Conservation (phyloP, 2,329 filamentous ascomycete species). For the Periconia digitata region DNA sequence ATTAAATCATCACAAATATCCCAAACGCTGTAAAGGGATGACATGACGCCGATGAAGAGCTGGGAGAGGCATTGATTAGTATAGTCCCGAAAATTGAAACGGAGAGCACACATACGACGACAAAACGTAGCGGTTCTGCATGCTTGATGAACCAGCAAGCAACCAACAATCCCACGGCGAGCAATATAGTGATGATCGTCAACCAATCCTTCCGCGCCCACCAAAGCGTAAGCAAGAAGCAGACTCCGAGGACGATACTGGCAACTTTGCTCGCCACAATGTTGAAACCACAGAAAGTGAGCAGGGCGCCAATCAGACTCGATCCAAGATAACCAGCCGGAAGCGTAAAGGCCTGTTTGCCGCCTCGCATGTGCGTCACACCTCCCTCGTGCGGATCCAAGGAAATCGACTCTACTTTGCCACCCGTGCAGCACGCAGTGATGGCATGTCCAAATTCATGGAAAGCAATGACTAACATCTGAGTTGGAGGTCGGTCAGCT, state of each 20-base stretch:
- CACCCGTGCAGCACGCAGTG: conserved; percentile 71
- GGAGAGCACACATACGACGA: conserved; percentile 56
- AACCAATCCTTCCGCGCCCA: conserved; percentile 80
- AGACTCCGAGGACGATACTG: conserved; percentile 70
- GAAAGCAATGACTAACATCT: conserved; percentile 84
- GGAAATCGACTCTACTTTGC: conserved; percentile 71
- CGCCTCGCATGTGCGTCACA: conserved; percentile 75
- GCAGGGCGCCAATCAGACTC: conserved; percentile 72
- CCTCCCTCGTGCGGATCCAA: conserved; percentile 76
- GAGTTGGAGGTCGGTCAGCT: conserved; percentile 6
- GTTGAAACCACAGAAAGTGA: conserved; percentile 80
- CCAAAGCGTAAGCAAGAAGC: conserved; percentile 78
- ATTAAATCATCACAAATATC: conserved; percentile 85
- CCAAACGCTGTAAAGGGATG: conserved; percentile 77
- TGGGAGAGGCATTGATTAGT: conserved; percentile 22
- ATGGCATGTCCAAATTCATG: conserved; percentile 79
- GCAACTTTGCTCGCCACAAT: conserved; percentile 81
- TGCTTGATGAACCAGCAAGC: conserved; percentile 80
- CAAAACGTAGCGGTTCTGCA: conserved; percentile 71
- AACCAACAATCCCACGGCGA: conserved; percentile 70
- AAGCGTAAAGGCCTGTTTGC: conserved; percentile 68
- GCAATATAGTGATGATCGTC: conserved; percentile 69
- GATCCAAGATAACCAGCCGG: conserved; percentile 79
- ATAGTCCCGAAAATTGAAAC: neutral
- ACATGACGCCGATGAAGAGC: conserved; percentile 83